Evolutionary conservation across 352 stramenopile genomes (phyloP).

Genomic region (Phytophthora sojae): DNA sequence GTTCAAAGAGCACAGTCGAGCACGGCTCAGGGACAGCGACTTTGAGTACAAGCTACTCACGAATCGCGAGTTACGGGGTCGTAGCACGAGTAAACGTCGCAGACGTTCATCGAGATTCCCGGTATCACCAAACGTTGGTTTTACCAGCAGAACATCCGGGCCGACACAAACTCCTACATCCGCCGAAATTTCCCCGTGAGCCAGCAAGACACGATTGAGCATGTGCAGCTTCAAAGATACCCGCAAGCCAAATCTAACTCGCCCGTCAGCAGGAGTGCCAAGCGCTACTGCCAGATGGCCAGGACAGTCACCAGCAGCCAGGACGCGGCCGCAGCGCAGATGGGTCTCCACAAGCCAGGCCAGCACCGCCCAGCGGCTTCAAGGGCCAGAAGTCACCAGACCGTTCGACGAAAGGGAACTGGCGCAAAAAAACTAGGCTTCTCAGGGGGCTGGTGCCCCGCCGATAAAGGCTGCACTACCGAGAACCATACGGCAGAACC

Average conservation of each 20-base stretch:
- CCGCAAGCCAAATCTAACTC: not conserved
- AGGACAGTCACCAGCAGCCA: not conserved
- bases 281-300: not conserved
- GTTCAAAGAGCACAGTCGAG: constrained; percentile 17
- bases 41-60: not conserved
- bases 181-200: constrained; percentile 1
- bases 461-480: constrained; percentile 9
- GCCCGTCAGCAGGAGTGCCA: not conserved
- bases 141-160: constrained; percentile 8
- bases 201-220: constrained; percentile 4
- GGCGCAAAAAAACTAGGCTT: constrained; percentile 16
- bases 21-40: not conserved
- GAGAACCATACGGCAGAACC: constrained; percentile 17
- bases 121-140: constrained; percentile 1
- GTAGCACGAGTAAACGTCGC: constrained; percentile 3
- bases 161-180: constrained; percentile 8
- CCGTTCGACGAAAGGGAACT: not conserved
- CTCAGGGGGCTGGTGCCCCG: constrained; percentile 14
- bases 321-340: not conserved
- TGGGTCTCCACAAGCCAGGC: not conserved
- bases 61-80: not conserved
- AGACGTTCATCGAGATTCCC: not conserved
- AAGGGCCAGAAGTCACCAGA: constrained; percentile 7
- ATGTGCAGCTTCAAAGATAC: constrained; percentile 10
- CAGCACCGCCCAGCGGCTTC: not conserved